Evolutionary conservation across 2,329 filamentous ascomycete genomes (phyloP).

Genomic region (Epichloe brachyelytri): DNA sequence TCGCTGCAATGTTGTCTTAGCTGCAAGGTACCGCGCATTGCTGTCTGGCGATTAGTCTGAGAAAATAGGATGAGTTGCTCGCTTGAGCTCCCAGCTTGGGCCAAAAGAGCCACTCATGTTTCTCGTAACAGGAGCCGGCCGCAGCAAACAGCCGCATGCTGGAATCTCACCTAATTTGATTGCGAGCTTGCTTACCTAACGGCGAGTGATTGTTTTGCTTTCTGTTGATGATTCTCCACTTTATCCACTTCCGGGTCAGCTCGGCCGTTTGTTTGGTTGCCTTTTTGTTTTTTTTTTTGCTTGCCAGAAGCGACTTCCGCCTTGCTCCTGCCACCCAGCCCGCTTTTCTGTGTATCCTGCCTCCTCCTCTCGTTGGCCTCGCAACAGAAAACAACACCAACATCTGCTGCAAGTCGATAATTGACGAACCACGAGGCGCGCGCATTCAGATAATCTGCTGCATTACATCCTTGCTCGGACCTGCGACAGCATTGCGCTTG

Average conservation of each 20-base stretch:
- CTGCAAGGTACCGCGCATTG: slow-evolving; percentile 1
- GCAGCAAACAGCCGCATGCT: slow-evolving; percentile 1
- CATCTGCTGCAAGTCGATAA: slow-evolving; percentile 18
- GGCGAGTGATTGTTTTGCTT: slow-evolving; percentile 7
- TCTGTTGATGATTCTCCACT: neutral
- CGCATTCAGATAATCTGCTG: slow-evolving; percentile 8
- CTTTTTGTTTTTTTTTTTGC: slow-evolving; percentile 4
- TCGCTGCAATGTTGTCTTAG: neutral
- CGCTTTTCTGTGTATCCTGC: slow-evolving; percentile 15
- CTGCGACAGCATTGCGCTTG: slow-evolving; percentile 7
- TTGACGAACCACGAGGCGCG: slow-evolving; percentile 17
- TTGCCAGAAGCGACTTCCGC: neutral
- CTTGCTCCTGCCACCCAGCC: slow-evolving; percentile 5
- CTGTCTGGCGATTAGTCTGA: neutral
- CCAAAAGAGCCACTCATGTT: slow-evolving; percentile 2
- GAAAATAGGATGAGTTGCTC: neutral
- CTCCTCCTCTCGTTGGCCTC: slow-evolving; percentile 28
- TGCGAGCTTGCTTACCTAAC: slow-evolving; percentile 15
- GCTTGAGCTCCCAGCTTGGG: neutral
- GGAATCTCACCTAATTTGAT: slow-evolving; percentile 15
- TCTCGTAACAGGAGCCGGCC: slow-evolving; percentile 1
- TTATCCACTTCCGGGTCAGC: neutral
- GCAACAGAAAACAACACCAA: slow-evolving; percentile 32
- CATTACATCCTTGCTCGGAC: slow-evolving; percentile 1
- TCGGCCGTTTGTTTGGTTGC: neutral